These are phyloP conservation scores for Tylopilus cervinicoccineus DNA, from an alignment of 768 basidiomycete genomes.

Conservation along the genomic window DNA sequence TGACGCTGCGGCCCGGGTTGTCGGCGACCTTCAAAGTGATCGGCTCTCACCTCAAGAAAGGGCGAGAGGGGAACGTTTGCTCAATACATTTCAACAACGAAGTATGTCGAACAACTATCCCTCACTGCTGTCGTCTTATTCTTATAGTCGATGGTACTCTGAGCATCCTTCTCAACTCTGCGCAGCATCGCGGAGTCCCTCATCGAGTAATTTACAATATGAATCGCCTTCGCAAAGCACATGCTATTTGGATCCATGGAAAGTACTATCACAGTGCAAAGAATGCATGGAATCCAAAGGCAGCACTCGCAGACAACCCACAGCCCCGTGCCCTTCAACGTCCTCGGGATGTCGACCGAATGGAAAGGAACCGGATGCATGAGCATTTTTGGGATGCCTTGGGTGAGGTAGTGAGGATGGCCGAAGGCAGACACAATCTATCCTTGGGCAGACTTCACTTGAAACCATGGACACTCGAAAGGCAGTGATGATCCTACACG, in stretches of 20 bases:
- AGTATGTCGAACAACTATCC: constrained; percentile 34
- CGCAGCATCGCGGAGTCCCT: constrained; percentile 56
- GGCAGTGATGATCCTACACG: neutral
- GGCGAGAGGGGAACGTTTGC: constrained; percentile 36
- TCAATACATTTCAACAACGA: constrained; percentile 52
- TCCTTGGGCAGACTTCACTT: constrained; percentile 45
- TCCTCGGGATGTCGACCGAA: constrained; percentile 16
- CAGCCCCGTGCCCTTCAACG: constrained; percentile 9
- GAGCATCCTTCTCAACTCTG: constrained; percentile 56
- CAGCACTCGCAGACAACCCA: constrained; percentile 22
- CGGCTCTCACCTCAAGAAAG: constrained; percentile 27
- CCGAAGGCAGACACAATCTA: constrained; percentile 50
- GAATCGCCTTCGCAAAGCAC: constrained; percentile 30
- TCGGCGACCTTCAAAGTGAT: constrained; percentile 36
- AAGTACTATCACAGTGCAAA: constrained; percentile 20
- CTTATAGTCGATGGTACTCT: constrained; percentile 65
- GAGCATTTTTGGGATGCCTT: constrained; percentile 44
- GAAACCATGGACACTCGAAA: constrained; percentile 24
- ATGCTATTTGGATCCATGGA: constrained; percentile 23
- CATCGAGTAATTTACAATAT: constrained; percentile 57
- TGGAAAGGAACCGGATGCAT: constrained; percentile 29
- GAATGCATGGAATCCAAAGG: constrained; percentile 39
- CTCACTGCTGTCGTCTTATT: constrained; percentile 7
- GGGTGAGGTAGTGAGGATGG: constrained; percentile 53
- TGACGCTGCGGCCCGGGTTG: constrained; percentile 43